Evolutionary conservation across 83 land plant species (phyloP).

Genomic region (Thuja plicata): DNA sequence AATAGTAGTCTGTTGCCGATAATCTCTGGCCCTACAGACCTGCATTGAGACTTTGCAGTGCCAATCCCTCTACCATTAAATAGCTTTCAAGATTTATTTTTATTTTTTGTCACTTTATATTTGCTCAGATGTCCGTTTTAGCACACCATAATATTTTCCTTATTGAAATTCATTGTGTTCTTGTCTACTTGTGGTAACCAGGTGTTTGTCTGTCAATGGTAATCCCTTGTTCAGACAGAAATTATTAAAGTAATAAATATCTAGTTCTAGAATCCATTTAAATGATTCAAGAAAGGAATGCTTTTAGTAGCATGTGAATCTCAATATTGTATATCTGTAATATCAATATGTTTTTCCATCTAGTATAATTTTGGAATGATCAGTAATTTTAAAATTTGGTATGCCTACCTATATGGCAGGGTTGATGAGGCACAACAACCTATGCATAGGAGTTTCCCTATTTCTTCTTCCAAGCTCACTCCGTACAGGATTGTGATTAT

Average conservation of each 20-base stretch:
- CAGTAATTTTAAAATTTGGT: neutral
- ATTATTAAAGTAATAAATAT: neutral
- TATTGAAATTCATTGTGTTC: neutral
- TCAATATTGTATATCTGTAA: neutral
- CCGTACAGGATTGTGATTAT: slow-evolving; percentile 72
- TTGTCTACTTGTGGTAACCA: neutral
- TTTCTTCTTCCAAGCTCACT: slow-evolving; percentile 61
- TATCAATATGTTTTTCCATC: neutral
- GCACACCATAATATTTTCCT: neutral
- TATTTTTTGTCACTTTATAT: neutral
- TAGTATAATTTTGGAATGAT: neutral
- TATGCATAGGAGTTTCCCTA: slow-evolving; percentile 62
- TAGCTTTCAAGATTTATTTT: neutral
- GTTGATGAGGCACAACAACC: slow-evolving; percentile 77
- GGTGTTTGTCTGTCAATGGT: neutral
- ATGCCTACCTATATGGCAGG: slow-evolving; percentile 29
- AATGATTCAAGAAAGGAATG: neutral
- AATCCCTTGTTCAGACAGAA: neutral
- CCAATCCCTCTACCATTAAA: neutral
- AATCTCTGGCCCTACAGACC: neutral
- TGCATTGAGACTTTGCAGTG: neutral
- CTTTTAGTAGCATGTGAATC: neutral
- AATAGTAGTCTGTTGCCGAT: neutral
- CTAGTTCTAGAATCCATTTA: neutral
- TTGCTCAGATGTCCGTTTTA: neutral